A percentile compares a stretch with the other conserved stretches of the same genome.
Evolutionary conservation across 1,284 basidiomycete species (phyloP).

Genomic region (Ceratobasidium sp.): DNA sequence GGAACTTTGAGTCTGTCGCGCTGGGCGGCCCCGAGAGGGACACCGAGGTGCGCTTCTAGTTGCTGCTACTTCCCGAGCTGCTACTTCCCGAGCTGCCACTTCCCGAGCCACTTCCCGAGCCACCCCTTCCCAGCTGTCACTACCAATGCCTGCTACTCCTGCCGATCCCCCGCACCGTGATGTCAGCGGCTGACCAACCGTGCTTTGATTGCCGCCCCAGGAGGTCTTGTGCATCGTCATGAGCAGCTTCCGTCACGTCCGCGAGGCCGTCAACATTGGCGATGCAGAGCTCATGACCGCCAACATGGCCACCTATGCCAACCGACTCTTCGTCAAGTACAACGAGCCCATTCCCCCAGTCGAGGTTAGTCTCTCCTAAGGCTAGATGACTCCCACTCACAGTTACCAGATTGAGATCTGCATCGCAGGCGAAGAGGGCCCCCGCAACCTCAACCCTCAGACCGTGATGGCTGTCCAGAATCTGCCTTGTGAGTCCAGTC

Average conservation of each 20-base stretch:
- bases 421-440: slow-evolving; percentile 81
- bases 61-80: too few relatives aligned
- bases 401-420: slow-evolving; percentile 79
- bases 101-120: too few relatives aligned
- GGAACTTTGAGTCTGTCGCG: slow-evolving; percentile 70
- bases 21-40: slow-evolving; percentile 55
- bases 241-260: slow-evolving; percentile 69
- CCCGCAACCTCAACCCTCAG: slow-evolving; percentile 71
- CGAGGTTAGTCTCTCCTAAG: slow-evolving; percentile 48
- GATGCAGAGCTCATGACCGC: slow-evolving; percentile 52
- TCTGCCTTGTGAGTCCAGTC: slow-evolving; percentile 38
- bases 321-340: slow-evolving; percentile 59
- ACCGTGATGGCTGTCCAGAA: slow-evolving; percentile 41
- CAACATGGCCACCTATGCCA: slow-evolving; percentile 68
- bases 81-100: too few relatives aligned
- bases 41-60: slow-evolving; percentile 48
- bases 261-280: slow-evolving; percentile 65
- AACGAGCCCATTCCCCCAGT: slow-evolving; percentile 52
- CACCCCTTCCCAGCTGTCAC: too few relatives aligned
- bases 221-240: slow-evolving; percentile 72
- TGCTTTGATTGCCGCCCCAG: slow-evolving; percentile 56
- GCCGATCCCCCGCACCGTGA: slow-evolving; percentile 44
- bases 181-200: slow-evolving; percentile 9
- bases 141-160: too few relatives aligned
- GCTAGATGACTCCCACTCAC: background rate